Conservation (phyloP, 1,284 basidiomycete genomes). For the Mycocalia duriaeana region DNA sequence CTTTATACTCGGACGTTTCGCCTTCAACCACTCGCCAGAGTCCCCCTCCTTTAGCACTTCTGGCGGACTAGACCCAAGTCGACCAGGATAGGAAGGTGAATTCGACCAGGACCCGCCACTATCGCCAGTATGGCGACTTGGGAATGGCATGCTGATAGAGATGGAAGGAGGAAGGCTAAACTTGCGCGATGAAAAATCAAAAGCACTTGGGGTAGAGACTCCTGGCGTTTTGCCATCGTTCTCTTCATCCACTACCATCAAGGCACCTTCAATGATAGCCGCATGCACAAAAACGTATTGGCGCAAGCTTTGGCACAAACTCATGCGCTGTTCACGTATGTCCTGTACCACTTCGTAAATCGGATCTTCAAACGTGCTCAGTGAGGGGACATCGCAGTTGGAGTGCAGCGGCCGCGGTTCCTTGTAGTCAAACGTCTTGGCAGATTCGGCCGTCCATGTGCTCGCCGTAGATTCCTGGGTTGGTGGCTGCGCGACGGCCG, state of each 20-base stretch:
- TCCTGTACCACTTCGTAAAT: constrained; percentile 77
- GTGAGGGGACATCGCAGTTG: constrained; percentile 46
- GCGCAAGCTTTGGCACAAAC: constrained; percentile 81
- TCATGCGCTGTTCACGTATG: constrained; percentile 90
- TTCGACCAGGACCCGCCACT: no score
- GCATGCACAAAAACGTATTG: constrained; percentile 90
- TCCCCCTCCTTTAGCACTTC: constrained; percentile 60
- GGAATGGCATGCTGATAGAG: no score
- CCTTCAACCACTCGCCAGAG: constrained; percentile 48
- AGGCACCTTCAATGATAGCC: constrained; percentile 76
- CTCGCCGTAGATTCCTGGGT: no score
- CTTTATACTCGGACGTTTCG: constrained; percentile 67
- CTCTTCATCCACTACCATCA: constrained; percentile 77
- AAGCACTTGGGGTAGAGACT: no score
- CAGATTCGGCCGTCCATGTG: not conserved
- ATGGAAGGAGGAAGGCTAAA: no score
- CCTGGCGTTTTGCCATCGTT: constrained; percentile 13
- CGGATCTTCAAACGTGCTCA: constrained; percentile 67
- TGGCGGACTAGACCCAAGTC: constrained; percentile 68
- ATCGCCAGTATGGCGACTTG: no score
- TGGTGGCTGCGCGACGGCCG: no score
- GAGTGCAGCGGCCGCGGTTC: constrained; percentile 54
- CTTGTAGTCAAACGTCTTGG: constrained; percentile 43
- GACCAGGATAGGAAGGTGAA: no score
- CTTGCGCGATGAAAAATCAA: no score